Percentiles rank a stretch among this genome's conserved stretches.
Conservation (phyloP, 1,284 basidiomycete genomes). For the Coniferiporia sulphurascens region DNA sequence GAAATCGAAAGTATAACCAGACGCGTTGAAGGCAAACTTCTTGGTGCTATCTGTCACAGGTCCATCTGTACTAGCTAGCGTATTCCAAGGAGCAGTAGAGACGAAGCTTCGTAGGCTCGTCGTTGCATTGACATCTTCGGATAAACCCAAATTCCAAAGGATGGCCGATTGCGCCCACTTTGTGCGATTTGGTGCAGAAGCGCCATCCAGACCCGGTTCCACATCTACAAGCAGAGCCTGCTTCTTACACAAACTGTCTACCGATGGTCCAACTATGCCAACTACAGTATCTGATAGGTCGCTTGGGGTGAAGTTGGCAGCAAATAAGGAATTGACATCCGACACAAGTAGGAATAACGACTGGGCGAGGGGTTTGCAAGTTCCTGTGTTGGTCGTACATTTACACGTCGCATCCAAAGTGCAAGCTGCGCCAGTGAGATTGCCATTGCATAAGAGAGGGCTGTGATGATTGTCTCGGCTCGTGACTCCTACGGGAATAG, state of each 20-base stretch:
- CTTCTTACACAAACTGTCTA: constrained; percentile 38
- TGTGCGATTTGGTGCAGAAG: constrained; percentile 42
- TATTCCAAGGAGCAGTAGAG: constrained; percentile 41
- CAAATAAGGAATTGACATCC: constrained; percentile 44
- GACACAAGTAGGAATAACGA: constrained; percentile 46
- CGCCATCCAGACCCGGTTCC: constrained; percentile 38
- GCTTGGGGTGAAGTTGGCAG: constrained; percentile 39
- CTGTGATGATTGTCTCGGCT: constrained; percentile 25
- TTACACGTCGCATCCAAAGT: constrained; percentile 58
- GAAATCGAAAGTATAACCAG: constrained; percentile 56
- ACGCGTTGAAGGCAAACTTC: constrained; percentile 37
- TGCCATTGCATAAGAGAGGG: constrained; percentile 33
- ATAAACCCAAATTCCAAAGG: constrained; percentile 52
- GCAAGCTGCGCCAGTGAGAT: constrained; percentile 45
- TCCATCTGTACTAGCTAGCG: constrained; percentile 37
- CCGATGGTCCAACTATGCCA: constrained; percentile 39
- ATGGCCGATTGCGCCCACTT: constrained; percentile 54
- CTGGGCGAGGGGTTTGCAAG: constrained; percentile 52
- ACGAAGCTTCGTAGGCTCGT: constrained; percentile 42
- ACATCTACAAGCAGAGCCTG: constrained; percentile 56
- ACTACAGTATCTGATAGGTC: constrained; percentile 46
- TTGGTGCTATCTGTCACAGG: constrained; percentile 29
- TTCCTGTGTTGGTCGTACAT: constrained; percentile 42
- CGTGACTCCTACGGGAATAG: constrained; percentile 37
- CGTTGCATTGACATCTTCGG: constrained; percentile 39